Percentiles rank a stretch among this genome's conserved stretches.
These are phyloP conservation scores for Nothophytophthora sp. DNA, from an alignment of 352 stramenopile genomes.

Conservation along the genomic window DNA sequence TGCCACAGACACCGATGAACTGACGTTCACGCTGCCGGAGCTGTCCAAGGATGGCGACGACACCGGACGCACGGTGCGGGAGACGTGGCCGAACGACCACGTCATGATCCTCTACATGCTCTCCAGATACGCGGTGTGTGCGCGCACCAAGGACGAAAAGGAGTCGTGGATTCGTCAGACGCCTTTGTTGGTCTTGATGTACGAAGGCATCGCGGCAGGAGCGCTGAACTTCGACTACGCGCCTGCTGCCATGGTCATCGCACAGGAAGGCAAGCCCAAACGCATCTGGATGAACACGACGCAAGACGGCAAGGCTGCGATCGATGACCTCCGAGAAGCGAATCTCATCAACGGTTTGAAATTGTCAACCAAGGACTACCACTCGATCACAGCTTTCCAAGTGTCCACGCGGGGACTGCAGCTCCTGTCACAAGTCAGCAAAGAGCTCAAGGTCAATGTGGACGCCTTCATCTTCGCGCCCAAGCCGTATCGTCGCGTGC, in stretches of 20 bases:
- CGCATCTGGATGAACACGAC: conserved; percentile 73
- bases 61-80: conserved; percentile 41
- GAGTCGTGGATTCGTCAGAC: conserved; percentile 95
- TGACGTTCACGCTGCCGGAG: conserved; percentile 57
- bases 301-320: conserved; percentile 64
- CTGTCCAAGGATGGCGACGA: conserved; percentile 48
- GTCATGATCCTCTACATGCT: conserved; percentile 66
- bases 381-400: conserved; percentile 65
- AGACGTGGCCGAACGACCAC: conserved; percentile 54
- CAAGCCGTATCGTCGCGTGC: conserved; percentile 52
- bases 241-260: conserved; percentile 52
- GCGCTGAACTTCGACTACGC: conserved; percentile 70
- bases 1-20: conserved; percentile 41
- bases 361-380: conserved; percentile 63
- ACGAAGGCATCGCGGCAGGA: conserved; percentile 60
- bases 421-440: conserved; percentile 42
- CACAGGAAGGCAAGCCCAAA: conserved; percentile 47
- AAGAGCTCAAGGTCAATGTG: conserved; percentile 47
- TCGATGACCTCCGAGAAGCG: conserved; percentile 61
- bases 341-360: conserved; percentile 68
- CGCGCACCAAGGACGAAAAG: conserved; percentile 77
- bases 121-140: conserved; percentile 42
- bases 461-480: conserved; percentile 63
- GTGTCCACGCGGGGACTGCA: conserved; percentile 49
- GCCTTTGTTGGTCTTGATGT: conserved; percentile 91